Evolutionary conservation across 2,329 filamentous ascomycete species (phyloP), one percentile per base, ranked within the genome.

Genomic region (Colletotrichum lindemuthianum): DNA sequence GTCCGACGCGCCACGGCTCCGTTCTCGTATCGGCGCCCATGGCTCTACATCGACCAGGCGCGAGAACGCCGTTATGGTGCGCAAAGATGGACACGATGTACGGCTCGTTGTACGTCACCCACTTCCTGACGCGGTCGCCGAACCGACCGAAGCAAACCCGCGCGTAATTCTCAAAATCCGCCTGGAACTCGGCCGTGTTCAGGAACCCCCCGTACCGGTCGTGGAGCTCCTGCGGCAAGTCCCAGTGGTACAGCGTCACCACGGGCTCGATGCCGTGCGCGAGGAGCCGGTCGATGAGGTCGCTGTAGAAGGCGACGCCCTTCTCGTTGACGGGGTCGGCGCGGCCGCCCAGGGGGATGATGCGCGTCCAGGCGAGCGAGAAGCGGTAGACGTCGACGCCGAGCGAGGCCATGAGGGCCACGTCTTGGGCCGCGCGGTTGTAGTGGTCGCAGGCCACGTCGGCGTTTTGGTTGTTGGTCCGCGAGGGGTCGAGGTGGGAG

Each of bases 241-340:
- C 88, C 87, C 88, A 90, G 72, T 90, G 88, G 70, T 86, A 89
- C 1, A 91, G 77, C 0, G 88, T 90, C 43, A 89, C 78, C 72
- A 88, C 82, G 0, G 88, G 88, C 37, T 80, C 81, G 66, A 90
- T 89, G 24, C 82, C 86, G 10, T 84, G 81, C 3, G 77, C 81
- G 15, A 83, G 71, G 12, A 90, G 79, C 55, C 85, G 83, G 66
- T 90, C 85, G 32, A 89, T 84, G 39, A 90, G 79, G 43, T 83
- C 80, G 69, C 84, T 77, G 73, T 90, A 90, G 71, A 87, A 86
- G 34, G 82, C 77, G 10, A 90, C 71, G 1, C 88, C 88, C 51
- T 84, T 81, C 69, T 88, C 80, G 71, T 90, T 90, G 70, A 90
- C 70, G 1, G 87, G 83, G 68, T 90, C 88, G 49, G 88, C 78